Conservation (phyloP, 2,329 filamentous ascomycete species). For the Aschersonia sp. region DNA sequence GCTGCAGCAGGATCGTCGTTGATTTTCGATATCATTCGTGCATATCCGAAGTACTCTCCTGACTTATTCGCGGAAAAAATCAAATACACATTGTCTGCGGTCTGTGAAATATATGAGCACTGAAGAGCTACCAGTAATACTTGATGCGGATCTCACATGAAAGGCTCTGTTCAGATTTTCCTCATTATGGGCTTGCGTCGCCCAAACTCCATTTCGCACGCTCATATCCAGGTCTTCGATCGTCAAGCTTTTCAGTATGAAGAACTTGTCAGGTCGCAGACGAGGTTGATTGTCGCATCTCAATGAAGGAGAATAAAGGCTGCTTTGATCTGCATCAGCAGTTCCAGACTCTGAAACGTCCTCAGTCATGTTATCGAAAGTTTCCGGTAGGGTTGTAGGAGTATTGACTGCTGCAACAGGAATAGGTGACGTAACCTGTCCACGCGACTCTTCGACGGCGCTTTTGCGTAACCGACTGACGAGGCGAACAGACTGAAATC, state of each 20-base stretch:
- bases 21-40: conserved; percentile 76
- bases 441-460: conserved; percentile 28
- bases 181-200: conserved; percentile 90
- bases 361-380: neutral
- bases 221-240: conserved; percentile 82
- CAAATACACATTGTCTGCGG: conserved; percentile 71
- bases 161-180: conserved; percentile 70
- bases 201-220: conserved; percentile 80
- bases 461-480: conserved; percentile 67
- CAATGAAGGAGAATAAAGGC: neutral
- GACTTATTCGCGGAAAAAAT: conserved; percentile 97
- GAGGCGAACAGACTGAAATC: conserved; percentile 71
- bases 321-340: conserved; percentile 1
- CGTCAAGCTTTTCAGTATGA: conserved; percentile 86
- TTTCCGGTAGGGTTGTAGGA: neutral
- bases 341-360: conserved; percentile 4
- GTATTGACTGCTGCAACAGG: conserved; percentile 25
- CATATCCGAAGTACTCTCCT: conserved; percentile 92
- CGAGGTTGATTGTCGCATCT: conserved; percentile 1
- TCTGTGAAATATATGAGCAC: conserved; percentile 27
- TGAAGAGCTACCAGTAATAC: neutral
- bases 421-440: conserved; percentile 37
- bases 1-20: conserved; percentile 59
- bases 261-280: conserved; percentile 36
- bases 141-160: conserved; percentile 39